phyloP scores from a whole-genome alignment of 208 protist genomes.

The Wallacemonas rigidus region DNA sequence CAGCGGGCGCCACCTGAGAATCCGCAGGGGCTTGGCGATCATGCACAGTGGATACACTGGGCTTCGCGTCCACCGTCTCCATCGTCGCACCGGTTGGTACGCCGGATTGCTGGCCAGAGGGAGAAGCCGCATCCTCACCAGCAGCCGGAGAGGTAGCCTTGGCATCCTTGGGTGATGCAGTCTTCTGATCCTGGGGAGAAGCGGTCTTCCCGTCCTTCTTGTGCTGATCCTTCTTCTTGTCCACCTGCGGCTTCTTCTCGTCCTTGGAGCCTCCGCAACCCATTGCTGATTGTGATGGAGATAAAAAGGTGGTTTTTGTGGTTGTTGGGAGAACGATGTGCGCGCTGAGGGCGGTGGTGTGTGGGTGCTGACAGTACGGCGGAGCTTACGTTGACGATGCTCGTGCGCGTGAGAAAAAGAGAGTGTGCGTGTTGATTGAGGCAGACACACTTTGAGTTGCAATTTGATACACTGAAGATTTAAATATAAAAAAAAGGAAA shows the following conservation, averaged over 20 bases:
- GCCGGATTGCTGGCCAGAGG: not conserved
- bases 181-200: not conserved
- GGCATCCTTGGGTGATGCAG: not conserved
- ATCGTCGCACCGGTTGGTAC: conserved; percentile 10
- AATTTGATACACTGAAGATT: too few relatives aligned
- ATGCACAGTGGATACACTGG: not conserved
- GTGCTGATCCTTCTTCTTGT: not conserved
- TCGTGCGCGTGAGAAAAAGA: too few relatives aligned
- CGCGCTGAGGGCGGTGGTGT: not conserved
- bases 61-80: conserved; percentile 14
- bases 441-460: too few relatives aligned
- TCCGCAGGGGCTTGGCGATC: not conserved
- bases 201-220: not conserved
- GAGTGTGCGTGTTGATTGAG: too few relatives aligned
- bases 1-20: not conserved
- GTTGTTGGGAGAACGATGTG: too few relatives aligned
- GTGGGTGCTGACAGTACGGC: not conserved
- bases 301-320: not conserved
- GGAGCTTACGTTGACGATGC: too few relatives aligned
- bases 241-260: conserved; percentile 15
- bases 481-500: too few relatives aligned
- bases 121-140: not conserved
- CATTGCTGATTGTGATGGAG: conserved; percentile 2
- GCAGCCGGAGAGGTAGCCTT: not conserved
- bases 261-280: conserved; percentile 21